These are phyloP conservation scores for Suaeda aralocaspica DNA, from an alignment of 148 eudicot genomes.

Conservation along the genomic window DNA sequence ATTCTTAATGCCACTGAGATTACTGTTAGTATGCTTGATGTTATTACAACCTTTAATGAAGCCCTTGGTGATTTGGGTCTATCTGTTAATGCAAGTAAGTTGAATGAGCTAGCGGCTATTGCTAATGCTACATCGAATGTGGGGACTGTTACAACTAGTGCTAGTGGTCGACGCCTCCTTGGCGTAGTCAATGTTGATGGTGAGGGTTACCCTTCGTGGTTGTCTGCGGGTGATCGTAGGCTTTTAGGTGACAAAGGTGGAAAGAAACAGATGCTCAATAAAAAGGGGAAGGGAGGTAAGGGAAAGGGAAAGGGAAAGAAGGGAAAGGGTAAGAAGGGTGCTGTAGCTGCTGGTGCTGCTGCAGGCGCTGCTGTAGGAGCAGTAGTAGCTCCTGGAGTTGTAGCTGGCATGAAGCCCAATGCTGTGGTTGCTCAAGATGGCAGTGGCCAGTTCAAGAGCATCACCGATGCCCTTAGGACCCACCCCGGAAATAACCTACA, in stretches of 20 bases:
- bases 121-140: background rate
- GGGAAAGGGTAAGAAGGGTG: slow-evolving; percentile 5
- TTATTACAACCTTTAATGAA: slow-evolving; percentile 32
- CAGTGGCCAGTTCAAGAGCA: slow-evolving; percentile 47
- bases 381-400: background rate
- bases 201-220: slow-evolving; percentile 51
- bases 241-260: slow-evolving; percentile 21
- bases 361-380: slow-evolving; percentile 12
- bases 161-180: slow-evolving; percentile 32
- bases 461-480: slow-evolving; percentile 40
- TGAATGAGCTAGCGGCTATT: slow-evolving; percentile 6
- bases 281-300: slow-evolving; percentile 2
- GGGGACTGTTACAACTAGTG: background rate
- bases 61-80: slow-evolving; percentile 18
- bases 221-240: slow-evolving; percentile 33
- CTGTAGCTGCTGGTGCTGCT: background rate
- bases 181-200: slow-evolving; percentile 20
- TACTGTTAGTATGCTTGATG: slow-evolving; percentile 43
- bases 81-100: slow-evolving; percentile 25
- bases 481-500: slow-evolving; percentile 28
- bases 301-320: slow-evolving; percentile 2
- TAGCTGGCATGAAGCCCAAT: slow-evolving; percentile 26
- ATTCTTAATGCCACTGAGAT: slow-evolving; percentile 40
- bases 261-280: slow-evolving; percentile 5
- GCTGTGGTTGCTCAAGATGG: slow-evolving; percentile 56